A percentile compares a stretch with the other conserved stretches of the same genome.
phyloP scores from a whole-genome alignment of 371 early-diverging fungal genomes.

The Zychaea mexicana region DNA sequence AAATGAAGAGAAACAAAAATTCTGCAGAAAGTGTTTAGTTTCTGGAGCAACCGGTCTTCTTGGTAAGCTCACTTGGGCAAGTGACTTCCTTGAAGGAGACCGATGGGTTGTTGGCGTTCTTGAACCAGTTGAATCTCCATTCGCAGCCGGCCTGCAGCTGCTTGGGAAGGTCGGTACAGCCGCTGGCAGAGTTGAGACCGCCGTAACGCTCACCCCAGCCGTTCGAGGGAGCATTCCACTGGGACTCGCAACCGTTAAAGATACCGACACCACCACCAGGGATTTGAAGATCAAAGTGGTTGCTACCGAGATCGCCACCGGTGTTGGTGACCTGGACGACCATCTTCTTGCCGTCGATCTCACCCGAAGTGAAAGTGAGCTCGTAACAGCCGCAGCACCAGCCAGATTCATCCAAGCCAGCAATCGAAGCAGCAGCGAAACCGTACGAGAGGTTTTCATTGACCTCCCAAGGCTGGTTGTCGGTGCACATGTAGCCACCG shows the following conservation, averaged over 20 bases:
- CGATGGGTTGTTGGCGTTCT: conserved; percentile 41
- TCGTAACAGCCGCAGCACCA: conserved; percentile 53
- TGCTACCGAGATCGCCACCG: conserved; percentile 40
- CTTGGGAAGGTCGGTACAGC: conserved; percentile 35
- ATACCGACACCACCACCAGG: conserved; percentile 55
- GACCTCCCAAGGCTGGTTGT: conserved; percentile 49
- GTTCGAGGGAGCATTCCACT: conserved; percentile 32
- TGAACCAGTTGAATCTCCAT: conserved; percentile 46
- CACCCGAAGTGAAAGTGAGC: conserved; percentile 39
- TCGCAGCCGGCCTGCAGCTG: conserved; percentile 45
- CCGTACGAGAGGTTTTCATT: conserved; percentile 43
- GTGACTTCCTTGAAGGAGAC: conserved; percentile 43
- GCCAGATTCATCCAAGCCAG: conserved; percentile 27
- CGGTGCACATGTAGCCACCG: conserved; percentile 42
- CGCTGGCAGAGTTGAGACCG: conserved; percentile 29
- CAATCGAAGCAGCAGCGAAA: conserved; percentile 46
- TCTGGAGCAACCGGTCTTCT: conserved; percentile 36
- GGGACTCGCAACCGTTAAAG: conserved; percentile 43
- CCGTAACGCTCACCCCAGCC: conserved; percentile 50
- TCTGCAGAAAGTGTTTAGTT: not conserved
- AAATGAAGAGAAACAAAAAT: not conserved
- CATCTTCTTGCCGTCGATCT: conserved; percentile 40
- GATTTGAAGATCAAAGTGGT: conserved; percentile 49
- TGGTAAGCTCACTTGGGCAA: conserved; percentile 35
- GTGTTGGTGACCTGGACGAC: conserved; percentile 55